Evolutionary conservation across 2,329 filamentous ascomycete genomes (phyloP).

Genomic region (Microcyclospora pomicola): DNA sequence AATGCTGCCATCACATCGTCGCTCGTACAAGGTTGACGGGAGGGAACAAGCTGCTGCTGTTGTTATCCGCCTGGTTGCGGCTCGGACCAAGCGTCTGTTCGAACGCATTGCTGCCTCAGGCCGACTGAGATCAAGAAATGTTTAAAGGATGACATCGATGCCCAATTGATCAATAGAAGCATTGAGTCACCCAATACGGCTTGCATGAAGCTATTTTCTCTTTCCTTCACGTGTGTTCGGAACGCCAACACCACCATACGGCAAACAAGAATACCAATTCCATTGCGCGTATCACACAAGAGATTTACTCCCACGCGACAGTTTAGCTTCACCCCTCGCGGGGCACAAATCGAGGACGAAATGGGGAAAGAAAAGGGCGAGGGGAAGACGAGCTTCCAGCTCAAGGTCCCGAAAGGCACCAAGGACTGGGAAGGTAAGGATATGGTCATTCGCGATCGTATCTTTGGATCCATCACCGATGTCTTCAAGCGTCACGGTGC

Average conservation of each 20-base stretch:
- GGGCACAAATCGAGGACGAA: slow-evolving; percentile 13
- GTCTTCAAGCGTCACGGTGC: slow-evolving; percentile 77
- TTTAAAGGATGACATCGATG: too few relatives aligned
- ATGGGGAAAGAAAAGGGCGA: slow-evolving; percentile 35
- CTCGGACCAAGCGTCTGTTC: background rate
- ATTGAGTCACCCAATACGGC: background rate
- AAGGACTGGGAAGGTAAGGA: slow-evolving; percentile 72
- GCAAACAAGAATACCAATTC: background rate
- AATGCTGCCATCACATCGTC: slow-evolving; percentile 24
- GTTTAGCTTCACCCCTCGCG: too few relatives aligned
- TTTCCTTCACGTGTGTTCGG: background rate
- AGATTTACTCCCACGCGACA: too few relatives aligned
- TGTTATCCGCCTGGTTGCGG: background rate
- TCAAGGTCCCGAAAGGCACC: slow-evolving; percentile 86
- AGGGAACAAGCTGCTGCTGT: background rate
- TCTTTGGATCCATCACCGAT: slow-evolving; percentile 60
- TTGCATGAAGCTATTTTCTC: slow-evolving; percentile 3
- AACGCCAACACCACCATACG: background rate
- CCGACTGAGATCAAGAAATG: too few relatives aligned
- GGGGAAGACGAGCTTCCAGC: slow-evolving; percentile 36
- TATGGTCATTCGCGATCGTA: slow-evolving; percentile 67
- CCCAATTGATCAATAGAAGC: too few relatives aligned
- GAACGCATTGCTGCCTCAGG: too few relatives aligned
- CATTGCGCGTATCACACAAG: too few relatives aligned
- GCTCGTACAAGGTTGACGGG: background rate